Evolutionary conservation across 2,329 filamentous ascomycete species (phyloP).

Genomic region (Nigrograna mackinnonii): DNA sequence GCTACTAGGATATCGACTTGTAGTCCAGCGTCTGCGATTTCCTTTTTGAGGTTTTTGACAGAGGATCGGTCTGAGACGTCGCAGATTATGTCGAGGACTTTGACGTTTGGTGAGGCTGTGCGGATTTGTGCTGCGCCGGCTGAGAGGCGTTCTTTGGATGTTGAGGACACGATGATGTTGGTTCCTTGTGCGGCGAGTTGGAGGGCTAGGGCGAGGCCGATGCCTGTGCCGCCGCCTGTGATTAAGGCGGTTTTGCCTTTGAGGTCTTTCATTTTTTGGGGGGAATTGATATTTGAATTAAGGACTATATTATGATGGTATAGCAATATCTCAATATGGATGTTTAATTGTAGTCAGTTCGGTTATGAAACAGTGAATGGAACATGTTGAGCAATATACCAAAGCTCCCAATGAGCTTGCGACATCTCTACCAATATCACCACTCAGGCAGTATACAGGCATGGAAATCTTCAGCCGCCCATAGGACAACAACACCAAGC

Average conservation of each 20-base stretch:
- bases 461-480: conserved; percentile 9
- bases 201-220: conserved; percentile 17
- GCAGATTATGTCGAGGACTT: conserved; percentile 18
- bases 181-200: conserved; percentile 14
- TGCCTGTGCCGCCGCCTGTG: conserved; percentile 18
- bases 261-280: conserved; percentile 20
- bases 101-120: conserved; percentile 8
- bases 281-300: no score
- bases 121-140: conserved; percentile 14
- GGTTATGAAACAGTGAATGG: no score
- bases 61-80: conserved; percentile 15
- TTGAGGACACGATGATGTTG: conserved; percentile 17
- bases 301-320: no score
- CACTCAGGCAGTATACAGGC: conserved; percentile 4
- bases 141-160: conserved; percentile 14
- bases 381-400: no score
- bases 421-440: not conserved
- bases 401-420: no score
- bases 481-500: not conserved
- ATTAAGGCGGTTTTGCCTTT: conserved; percentile 18
- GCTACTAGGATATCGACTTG: conserved; percentile 19
- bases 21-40: conserved; percentile 11
- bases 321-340: no score
- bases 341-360: no score
- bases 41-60: conserved; percentile 13